phyloP scores from a whole-genome alignment of 2,329 filamentous ascomycete species.

The Samsoniella hepiali region DNA sequence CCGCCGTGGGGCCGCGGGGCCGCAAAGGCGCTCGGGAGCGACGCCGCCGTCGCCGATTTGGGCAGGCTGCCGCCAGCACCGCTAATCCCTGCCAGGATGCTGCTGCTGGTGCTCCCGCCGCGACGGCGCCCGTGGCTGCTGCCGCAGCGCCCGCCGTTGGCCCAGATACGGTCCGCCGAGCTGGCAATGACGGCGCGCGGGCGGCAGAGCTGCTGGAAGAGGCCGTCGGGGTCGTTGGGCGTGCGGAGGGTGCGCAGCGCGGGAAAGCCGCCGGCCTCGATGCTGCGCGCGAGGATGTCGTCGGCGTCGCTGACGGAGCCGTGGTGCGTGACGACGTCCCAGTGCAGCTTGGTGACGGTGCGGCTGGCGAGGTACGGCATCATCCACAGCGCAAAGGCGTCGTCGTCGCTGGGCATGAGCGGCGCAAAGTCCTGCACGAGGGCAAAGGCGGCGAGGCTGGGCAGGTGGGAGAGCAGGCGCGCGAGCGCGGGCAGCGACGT shows the following conservation, averaged over 20 bases:
- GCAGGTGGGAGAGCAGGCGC: slow-evolving; percentile 56
- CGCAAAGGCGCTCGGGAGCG: slow-evolving; percentile 26
- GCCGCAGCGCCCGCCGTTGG: slow-evolving; percentile 16
- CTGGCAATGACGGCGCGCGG: slow-evolving; percentile 55
- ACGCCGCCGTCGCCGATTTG: slow-evolving; percentile 36
- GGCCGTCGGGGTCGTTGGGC: slow-evolving; percentile 66
- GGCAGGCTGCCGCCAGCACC: slow-evolving; percentile 27
- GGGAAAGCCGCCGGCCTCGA: slow-evolving; percentile 61
- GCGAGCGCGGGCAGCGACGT: slow-evolving; percentile 55
- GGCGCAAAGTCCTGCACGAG: slow-evolving; percentile 55
- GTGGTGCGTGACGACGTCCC: slow-evolving; percentile 57
- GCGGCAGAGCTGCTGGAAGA: slow-evolving; percentile 66
- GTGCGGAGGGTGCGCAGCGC: slow-evolving; percentile 56
- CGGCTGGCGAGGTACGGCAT: slow-evolving; percentile 61
- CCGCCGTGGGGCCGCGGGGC: slow-evolving; percentile 32
- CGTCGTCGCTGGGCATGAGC: slow-evolving; percentile 48
- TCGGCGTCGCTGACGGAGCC: slow-evolving; percentile 50
- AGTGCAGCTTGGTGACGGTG: slow-evolving; percentile 55
- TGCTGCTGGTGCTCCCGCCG: slow-evolving; percentile 20
- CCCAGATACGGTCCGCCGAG: slow-evolving; percentile 45
- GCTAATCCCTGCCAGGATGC: slow-evolving; percentile 16
- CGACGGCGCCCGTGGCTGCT: slow-evolving; percentile 26
- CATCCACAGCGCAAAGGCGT: slow-evolving; percentile 54
- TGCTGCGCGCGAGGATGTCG: slow-evolving; percentile 60
- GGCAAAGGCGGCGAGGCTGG: slow-evolving; percentile 46